Evolutionary conservation across 1,139 yeast genomes (phyloP), one percentile per base, ranked within the genome.

Genomic region (Candida freyschussii): DNA sequence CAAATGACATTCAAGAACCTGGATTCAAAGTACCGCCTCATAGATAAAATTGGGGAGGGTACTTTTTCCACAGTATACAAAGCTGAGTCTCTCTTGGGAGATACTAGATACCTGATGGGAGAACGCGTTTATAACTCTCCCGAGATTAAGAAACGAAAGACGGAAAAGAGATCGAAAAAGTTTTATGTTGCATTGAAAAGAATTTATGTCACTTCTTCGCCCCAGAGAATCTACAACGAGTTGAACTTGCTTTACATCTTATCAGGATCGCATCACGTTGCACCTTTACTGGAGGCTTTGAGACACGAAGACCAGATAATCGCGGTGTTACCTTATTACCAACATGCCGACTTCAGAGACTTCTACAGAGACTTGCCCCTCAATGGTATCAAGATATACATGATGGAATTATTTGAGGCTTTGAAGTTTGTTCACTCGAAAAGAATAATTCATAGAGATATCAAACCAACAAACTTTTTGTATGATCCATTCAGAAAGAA

Each of bases 181-280:
- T 77, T 80, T 13, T 69, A 75, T 34, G 98, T 93, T 38, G 99
- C 99, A 5, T 65, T 91, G 47, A 91, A 91, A 57, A 78, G 93
- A 52, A 87, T 91, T 34, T 89, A 89, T 56, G 98, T 89, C 17
- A 93, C 98, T 0, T 85, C 96, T 2, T 86, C 96, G 6, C 96
- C 97, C 1, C 78, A 75, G 44, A 72, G 99, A 56, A 89, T 91
- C 31, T 77, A 75, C 48, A 87, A 87, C 57, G 99, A 91, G 57
- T 68, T 91, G 45, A 80, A 80, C 45, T 63, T 91, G 33, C 67
- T 91, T 23, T 79, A 81, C 53, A 71, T 71, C 39, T 62, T 89
- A 30, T 53, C 69, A 11, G 87, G 89, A 2, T 78, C 81, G 41
- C 67, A 75, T 1, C 75, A 80, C 41, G 87, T 91, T 28, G 95